Conservation (phyloP, 257 asterid genomes). For the Euphrasia confusa region DNA sequence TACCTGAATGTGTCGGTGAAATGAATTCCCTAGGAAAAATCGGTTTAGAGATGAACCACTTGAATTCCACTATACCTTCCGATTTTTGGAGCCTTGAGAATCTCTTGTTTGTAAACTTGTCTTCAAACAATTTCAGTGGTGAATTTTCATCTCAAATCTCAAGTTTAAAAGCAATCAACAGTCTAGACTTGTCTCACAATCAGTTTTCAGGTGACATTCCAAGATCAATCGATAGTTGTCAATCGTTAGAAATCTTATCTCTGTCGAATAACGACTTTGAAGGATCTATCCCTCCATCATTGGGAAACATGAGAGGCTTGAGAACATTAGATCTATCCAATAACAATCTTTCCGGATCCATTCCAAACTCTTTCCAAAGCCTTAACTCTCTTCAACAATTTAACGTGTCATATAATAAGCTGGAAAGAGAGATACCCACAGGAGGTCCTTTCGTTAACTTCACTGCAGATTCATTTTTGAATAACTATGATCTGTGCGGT, state of each 20-base stretch:
- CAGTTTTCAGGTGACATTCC: background rate
- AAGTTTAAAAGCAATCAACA: background rate
- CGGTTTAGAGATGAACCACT: too few relatives aligned
- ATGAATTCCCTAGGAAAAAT: too few relatives aligned
- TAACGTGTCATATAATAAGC: slow-evolving; percentile 27
- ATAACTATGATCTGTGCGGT: too few relatives aligned
- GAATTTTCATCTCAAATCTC: slow-evolving; percentile 11
- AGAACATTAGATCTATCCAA: background rate
- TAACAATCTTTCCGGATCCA: background rate
- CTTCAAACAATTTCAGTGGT: slow-evolving; percentile 28
- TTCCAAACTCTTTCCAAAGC: background rate
- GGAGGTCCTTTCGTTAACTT: too few relatives aligned
- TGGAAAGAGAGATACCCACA: too few relatives aligned
- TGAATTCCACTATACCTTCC: slow-evolving; percentile 29
- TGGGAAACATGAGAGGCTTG: background rate
- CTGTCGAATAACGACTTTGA: slow-evolving; percentile 24
- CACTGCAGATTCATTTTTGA: too few relatives aligned
- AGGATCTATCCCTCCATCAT: background rate
- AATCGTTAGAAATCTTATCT: background rate
- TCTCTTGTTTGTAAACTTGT: slow-evolving; percentile 21
- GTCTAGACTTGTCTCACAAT: background rate
- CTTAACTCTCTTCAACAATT: background rate
- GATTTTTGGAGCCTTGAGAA: slow-evolving; percentile 29
- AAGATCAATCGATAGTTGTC: background rate
- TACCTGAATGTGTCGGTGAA: too few relatives aligned